Percentiles rank a stretch among this genome's conserved stretches.
phyloP scores from a whole-genome alignment of 768 basidiomycete genomes.

The Dictyophora rubrovolvata region DNA sequence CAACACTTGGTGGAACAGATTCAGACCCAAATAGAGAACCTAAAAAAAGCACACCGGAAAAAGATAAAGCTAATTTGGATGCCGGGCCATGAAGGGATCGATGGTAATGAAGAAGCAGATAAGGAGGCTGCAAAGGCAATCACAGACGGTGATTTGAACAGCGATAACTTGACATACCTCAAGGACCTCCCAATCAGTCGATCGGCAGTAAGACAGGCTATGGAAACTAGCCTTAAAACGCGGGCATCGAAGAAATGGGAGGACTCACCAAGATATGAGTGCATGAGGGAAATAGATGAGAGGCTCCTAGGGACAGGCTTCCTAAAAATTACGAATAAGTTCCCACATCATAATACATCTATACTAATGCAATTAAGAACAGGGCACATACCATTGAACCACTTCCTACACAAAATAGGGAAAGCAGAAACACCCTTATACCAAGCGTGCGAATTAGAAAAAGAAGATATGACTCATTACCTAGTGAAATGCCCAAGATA shows the following conservation, averaged over 20 bases:
- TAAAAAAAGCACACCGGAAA: not conserved
- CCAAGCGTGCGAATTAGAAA: slow-evolving; percentile 13
- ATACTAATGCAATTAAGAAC: slow-evolving; percentile 23
- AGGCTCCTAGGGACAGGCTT: not conserved
- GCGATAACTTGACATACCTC: not conserved
- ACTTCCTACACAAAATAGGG: slow-evolving; percentile 22
- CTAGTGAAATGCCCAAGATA: slow-evolving; percentile 22
- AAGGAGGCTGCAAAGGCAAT: slow-evolving; percentile 14
- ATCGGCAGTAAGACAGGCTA: not conserved
- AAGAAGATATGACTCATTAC: slow-evolving; percentile 24
- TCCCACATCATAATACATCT: slow-evolving; percentile 14
- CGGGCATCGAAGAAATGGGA: not conserved
- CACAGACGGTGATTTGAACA: slow-evolving; percentile 6
- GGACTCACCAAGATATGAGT: too few relatives aligned
- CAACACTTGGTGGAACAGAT: slow-evolving; percentile 3
- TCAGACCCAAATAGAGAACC: not conserved
- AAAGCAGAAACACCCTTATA: slow-evolving; percentile 19
- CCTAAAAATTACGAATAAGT: not conserved
- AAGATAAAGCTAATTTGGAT: slow-evolving; percentile 15
- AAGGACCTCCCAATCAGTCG: not conserved
- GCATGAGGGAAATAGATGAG: not conserved
- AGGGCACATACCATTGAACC: slow-evolving; percentile 22
- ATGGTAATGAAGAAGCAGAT: slow-evolving; percentile 20
- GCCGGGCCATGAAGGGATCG: slow-evolving; percentile 18
- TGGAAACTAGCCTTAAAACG: not conserved